Conservation (phyloP, 2,329 filamentous ascomycete genomes). For the Pestalotiopsis sp. region DNA sequence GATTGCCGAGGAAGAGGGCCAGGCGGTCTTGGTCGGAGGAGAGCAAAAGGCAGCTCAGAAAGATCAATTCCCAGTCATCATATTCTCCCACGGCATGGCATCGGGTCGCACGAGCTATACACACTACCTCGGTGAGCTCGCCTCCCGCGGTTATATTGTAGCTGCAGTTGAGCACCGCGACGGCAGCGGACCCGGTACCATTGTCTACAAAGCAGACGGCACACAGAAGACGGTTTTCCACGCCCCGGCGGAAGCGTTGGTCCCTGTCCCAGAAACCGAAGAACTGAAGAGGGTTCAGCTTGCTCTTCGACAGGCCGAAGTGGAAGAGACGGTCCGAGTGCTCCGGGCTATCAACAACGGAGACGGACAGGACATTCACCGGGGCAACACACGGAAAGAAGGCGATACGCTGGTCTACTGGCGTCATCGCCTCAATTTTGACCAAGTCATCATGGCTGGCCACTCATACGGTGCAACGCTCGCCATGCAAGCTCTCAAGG, state of each 20-base stretch:
- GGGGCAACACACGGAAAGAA: conserved; percentile 46
- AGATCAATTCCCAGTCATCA: conserved; percentile 39
- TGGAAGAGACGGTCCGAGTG: conserved; percentile 43
- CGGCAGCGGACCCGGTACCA: conserved; percentile 47
- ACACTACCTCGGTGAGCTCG: conserved; percentile 49
- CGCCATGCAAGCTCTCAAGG: conserved; percentile 59
- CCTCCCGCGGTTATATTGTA: conserved; percentile 48
- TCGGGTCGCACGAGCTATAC: conserved; percentile 53
- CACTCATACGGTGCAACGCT: conserved; percentile 68
- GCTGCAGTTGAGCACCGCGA: conserved; percentile 54
- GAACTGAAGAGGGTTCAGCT: conserved; percentile 48
- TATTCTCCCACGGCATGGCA: conserved; percentile 55
- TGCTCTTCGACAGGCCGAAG: conserved; percentile 50
- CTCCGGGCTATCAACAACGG: conserved; percentile 41
- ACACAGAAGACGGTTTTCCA: conserved; percentile 33
- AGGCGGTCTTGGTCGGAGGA: conserved; percentile 9
- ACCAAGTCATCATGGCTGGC: conserved; percentile 57
- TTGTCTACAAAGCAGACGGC: conserved; percentile 34
- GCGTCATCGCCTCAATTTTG: conserved; percentile 52
- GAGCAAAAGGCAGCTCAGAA: conserved; percentile 14
- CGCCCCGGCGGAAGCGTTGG: neutral
- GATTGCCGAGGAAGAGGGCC: conserved; percentile 15
- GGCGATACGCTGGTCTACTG: conserved; percentile 49
- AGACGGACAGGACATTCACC: conserved; percentile 32
- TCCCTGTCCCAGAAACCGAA: conserved; percentile 36